Evolutionary conservation across 176 grass and related monocot species (phyloP).

Genomic region (Triticum dicoccoides): DNA sequence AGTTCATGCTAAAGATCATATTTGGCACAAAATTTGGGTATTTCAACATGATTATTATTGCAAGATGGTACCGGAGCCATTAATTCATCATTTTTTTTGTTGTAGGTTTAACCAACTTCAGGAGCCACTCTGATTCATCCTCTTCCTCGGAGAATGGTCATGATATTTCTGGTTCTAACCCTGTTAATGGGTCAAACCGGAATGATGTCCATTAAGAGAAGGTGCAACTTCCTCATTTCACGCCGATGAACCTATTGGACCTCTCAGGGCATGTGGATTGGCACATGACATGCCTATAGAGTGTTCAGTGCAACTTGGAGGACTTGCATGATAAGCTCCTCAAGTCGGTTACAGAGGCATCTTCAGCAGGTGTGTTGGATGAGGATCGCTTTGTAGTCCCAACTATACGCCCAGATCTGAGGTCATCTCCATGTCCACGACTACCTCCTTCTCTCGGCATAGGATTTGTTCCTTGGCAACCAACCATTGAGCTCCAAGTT

Average conservation of each 20-base stretch:
- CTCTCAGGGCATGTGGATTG: conserved; percentile 46
- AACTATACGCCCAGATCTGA: not conserved
- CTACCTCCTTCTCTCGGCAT: conserved; percentile 29
- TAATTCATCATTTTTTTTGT: not conserved
- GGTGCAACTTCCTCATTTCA: conserved; percentile 10
- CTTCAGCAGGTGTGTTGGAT: conserved; percentile 8
- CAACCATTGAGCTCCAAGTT: not conserved
- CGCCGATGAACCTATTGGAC: conserved; percentile 31
- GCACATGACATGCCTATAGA: conserved; percentile 40
- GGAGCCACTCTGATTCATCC: conserved; percentile 1
- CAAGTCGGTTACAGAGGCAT: conserved; percentile 14
- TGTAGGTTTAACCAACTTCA: conserved; percentile 12
- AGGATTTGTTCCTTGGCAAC: conserved; percentile 12
- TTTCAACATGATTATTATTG: not conserved
- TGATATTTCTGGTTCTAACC: conserved; percentile 12
- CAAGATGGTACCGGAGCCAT: not conserved
- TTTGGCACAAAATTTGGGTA: conserved; percentile 34
- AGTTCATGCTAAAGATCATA: not conserved
- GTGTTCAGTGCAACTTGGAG: conserved; percentile 47
- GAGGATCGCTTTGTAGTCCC: conserved; percentile 15
- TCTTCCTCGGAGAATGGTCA: conserved; percentile 29
- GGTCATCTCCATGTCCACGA: no score
- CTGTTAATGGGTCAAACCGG: conserved; percentile 17
- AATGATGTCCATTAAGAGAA: not conserved
- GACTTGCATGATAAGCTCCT: conserved; percentile 35